Base-by-base conservation (phyloP, 495 filamentous ascomycete species). In the Achaetomiella virescens region DNA sequence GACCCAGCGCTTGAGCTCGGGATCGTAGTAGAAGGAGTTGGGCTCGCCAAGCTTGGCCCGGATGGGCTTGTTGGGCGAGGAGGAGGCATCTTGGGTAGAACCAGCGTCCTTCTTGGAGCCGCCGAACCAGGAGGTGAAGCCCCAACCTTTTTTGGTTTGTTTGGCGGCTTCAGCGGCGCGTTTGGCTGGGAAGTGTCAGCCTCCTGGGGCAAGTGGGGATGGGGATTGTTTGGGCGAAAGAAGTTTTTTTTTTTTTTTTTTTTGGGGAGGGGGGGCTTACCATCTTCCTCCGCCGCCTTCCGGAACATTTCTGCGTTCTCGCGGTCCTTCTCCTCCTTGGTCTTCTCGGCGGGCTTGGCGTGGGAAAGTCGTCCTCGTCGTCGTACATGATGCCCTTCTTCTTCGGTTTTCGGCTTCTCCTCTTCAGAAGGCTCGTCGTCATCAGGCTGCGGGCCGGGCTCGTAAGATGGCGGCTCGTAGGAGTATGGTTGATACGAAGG, bases 21-120 rank as follows among this genome's bases (percentile, higher is more conserved):
- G 85, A 69, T 99, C 95, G 59, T 92, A 99, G 60, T 90, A 86
- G 72, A 99, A 97, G 11, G 82, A 88, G 64, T 80, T 93, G 62
- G 92, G 86, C 70, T 99, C 95, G 55, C 95, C 95, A 25, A 99
- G 84, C 66, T 99, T 97, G 47, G 95, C 95, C 63, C 81, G 84
- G 72, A 97, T 92, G 41, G 93, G 91, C 40, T 83, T 81, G 57
- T 84, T 83, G 6, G 77, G 68, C n/a, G n/a, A n/a, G 29, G 62
- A 68, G 29, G 68, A 41, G 20, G 42, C 54, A 6, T 56, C 53
- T 43, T 48, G 60, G 35, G 55, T 17, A 2, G 57, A 42, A 22
- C 31, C 65, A 29, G 71, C 71, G 37, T 89, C 84, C 67, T 90
- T 90, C 65, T 87, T 90, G 52, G 48, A 72, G 52, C 84, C 78